Percentiles rank a stretch among this genome's conserved stretches.
These are phyloP conservation scores for Epichloe amarillans DNA, from an alignment of 2,329 filamentous ascomycete genomes.

Conservation along the genomic window DNA sequence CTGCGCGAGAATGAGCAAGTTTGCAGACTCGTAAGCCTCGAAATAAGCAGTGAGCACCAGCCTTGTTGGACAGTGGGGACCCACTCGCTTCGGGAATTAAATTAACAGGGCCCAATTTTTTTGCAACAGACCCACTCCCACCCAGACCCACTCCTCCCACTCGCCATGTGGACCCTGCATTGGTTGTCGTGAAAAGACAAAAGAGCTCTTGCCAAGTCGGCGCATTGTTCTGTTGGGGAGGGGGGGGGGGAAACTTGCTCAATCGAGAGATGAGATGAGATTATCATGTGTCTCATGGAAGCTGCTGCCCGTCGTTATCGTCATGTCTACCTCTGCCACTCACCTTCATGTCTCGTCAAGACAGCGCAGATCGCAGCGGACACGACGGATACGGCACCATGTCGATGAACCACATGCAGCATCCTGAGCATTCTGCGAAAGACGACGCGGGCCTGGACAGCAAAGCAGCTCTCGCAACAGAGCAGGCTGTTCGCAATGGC, in stretches of 20 bases:
- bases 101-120: too few relatives aligned
- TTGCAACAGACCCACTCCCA: too few relatives aligned
- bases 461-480: background rate
- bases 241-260: background rate
- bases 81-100: too few relatives aligned
- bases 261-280: too few relatives aligned
- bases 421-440: background rate
- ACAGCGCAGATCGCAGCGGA: background rate
- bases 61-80: background rate
- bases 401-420: background rate
- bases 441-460: background rate
- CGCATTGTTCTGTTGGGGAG: background rate
- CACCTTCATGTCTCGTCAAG: background rate
- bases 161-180: background rate
- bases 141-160: too few relatives aligned
- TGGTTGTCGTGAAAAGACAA: background rate
- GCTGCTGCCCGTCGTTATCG: too few relatives aligned
- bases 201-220: background rate
- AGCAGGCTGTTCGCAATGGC: background rate
- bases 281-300: too few relatives aligned
- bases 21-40: background rate
- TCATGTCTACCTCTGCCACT: background rate
- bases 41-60: background rate
- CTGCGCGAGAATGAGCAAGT: slow-evolving; percentile 7
- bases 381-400: background rate